Conservation (phyloP, 495 filamentous ascomycete genomes). For the Jackrogersella multiformis region DNA sequence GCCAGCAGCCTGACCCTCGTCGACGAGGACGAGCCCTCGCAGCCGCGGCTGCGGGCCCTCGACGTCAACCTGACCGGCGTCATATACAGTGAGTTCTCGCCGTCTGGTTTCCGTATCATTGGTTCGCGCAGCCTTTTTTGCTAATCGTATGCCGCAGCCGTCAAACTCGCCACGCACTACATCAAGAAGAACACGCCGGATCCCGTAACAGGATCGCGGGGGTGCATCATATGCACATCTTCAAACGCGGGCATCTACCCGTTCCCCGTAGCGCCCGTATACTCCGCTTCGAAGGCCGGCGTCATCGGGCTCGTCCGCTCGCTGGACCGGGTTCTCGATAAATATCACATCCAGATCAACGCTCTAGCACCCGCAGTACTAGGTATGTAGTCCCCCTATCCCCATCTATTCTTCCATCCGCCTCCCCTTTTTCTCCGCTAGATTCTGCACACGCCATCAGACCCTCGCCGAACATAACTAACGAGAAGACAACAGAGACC, state of each 20-base stretch:
- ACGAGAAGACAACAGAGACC: constrained; percentile 53
- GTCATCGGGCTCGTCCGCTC: constrained; percentile 63
- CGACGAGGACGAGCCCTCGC: constrained; percentile 49
- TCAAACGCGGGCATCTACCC: constrained; percentile 66
- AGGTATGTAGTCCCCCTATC: constrained; percentile 43
- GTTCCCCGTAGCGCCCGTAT: constrained; percentile 65
- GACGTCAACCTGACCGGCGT: constrained; percentile 60
- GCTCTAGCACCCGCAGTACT: constrained; percentile 63
- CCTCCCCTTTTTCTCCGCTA: constrained; percentile 6
- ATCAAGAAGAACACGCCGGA: constrained; percentile 56
- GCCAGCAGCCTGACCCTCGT: constrained; percentile 41
- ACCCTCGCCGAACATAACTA: background rate
- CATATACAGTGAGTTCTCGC: constrained; percentile 56
- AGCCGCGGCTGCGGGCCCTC: constrained; percentile 54
- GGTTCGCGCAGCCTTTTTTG: no score
- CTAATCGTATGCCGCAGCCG: constrained; percentile 46
- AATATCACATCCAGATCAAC: constrained; percentile 61
- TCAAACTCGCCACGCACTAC: constrained; percentile 62
- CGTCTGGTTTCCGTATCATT: background rate
- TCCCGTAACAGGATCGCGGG: constrained; percentile 44
- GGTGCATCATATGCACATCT: constrained; percentile 64
- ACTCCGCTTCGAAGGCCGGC: constrained; percentile 61
- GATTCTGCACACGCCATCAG: background rate
- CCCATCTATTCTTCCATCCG: background rate
- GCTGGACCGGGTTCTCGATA: constrained; percentile 50